Conservation (phyloP, 176 grass and related monocot genomes). For the Rhynchospora pubera region DNA sequence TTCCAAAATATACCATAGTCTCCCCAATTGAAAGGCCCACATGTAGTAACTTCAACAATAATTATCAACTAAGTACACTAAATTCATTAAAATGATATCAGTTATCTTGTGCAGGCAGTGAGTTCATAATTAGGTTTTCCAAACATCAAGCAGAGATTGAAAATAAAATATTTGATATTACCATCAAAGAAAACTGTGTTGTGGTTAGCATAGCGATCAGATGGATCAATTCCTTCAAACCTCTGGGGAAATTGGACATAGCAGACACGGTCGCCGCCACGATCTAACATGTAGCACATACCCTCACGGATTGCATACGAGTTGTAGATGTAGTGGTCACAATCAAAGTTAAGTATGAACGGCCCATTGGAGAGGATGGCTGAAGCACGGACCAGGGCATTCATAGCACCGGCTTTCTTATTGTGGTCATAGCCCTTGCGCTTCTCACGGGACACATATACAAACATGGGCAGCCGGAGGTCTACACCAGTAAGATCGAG, state of each 20-base stretch:
- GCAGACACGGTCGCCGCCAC: conserved; percentile 72
- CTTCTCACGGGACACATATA: conserved; percentile 86
- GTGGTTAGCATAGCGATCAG: conserved; percentile 53
- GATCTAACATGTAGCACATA: conserved; percentile 97
- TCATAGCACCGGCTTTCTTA: conserved; percentile 96
- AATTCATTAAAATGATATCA: not conserved
- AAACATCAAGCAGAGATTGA: not conserved
- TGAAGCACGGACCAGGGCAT: conserved; percentile 77
- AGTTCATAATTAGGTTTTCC: not conserved
- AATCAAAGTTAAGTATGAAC: conserved; percentile 98
- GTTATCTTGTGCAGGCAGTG: not conserved
- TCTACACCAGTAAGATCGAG: conserved; percentile 69
- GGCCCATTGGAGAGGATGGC: conserved; percentile 80
- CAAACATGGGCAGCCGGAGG: conserved; percentile 68
- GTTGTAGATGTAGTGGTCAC: conserved; percentile 98
- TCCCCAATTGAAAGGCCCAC: not conserved
- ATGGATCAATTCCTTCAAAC: conserved; percentile 54
- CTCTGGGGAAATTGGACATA: conserved; percentile 58
- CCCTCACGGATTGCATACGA: conserved; percentile 60
- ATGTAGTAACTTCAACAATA: not conserved
- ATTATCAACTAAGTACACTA: not conserved
- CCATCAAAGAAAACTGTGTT: conserved; percentile 95
- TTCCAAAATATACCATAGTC: not conserved
- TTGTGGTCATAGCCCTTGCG: conserved; percentile 81
- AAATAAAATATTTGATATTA: not conserved